Evolutionary conservation across 768 basidiomycete species (phyloP), one percentile per base, ranked within the genome.

Genomic region (Suillus plorans): DNA sequence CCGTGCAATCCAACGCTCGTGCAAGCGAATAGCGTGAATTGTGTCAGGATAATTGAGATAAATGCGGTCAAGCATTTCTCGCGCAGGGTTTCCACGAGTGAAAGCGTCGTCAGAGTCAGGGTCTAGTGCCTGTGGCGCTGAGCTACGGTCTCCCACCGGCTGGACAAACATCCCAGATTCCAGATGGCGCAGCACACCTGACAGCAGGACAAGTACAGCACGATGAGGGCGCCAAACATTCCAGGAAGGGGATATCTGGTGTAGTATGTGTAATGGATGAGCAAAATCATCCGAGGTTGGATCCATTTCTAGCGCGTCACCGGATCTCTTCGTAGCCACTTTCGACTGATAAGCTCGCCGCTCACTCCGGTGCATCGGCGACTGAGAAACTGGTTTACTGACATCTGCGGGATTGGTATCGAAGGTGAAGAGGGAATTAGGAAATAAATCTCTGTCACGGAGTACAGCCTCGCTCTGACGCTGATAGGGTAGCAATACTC

Each of bases 401-500:
- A 70, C 69, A 34, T 73, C 74, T 56, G 71, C 70, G 34, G 47
- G 64, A 55, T 66, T 65, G 58, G 52, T 42, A 61, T 82, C 78
- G 60, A 82, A 79, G 59, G 77, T 67, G 7, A 85, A 70, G 4
- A 85, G 85, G 9, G 81, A 76, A 42, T 70, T 68, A 14, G 82
- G 82, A 25, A 66, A 66, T 14, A 60, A 63, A 60, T 76, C 62
- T 81, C 76, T 62, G 63, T 62, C 13, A 45, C 68, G 25, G 69
- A 52, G n/a, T 71, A 64, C 31, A 63, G 66, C 13, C 66, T 62
- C 66, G 67, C 59, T 72, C 66, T 77, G 75, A 28, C 71, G 76
- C 52, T 83, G 81, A 69, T 84, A 84, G 0, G 86, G 88, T 31
- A 95, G 70, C 60, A 97, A 80, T 52, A 97, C 86, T 61, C 84